Conservation (phyloP, 495 filamentous ascomycete species). For the Schizothecium vesticola region DNA sequence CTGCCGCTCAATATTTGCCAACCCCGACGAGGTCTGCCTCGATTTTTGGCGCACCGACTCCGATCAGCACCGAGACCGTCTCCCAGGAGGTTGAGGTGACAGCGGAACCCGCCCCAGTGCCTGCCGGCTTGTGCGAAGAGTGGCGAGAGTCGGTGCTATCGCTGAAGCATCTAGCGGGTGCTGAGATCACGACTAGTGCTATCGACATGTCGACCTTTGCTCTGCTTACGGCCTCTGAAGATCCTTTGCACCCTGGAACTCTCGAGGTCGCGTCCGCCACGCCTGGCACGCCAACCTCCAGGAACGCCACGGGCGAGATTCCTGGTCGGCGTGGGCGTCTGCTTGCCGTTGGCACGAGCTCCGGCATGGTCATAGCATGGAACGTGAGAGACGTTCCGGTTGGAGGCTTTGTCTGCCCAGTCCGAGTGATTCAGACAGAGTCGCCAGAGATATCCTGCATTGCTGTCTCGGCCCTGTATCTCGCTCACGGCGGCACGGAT, state of each 20-base stretch:
- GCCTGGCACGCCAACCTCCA: constrained; percentile 23
- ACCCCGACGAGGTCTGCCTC: constrained; percentile 6
- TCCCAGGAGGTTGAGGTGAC: not conserved
- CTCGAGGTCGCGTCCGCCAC: constrained; percentile 13
- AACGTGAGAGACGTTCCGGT: constrained; percentile 62
- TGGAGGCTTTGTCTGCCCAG: constrained; percentile 49
- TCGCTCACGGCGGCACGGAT: constrained; percentile 92
- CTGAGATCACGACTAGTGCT: constrained; percentile 59
- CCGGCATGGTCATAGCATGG: constrained; percentile 77
- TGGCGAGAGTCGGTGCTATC: constrained; percentile 32
- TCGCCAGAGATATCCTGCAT: constrained; percentile 83
- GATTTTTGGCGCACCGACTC: constrained; percentile 18
- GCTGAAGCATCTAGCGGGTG: constrained; percentile 27
- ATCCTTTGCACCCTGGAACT: constrained; percentile 49
- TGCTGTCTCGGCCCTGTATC: constrained; percentile 78
- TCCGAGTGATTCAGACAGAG: constrained; percentile 83
- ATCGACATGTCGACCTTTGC: constrained; percentile 76
- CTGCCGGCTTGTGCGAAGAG: constrained; percentile 23
- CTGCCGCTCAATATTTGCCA: not conserved
- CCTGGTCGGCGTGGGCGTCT: constrained; percentile 82
- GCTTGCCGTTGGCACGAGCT: constrained; percentile 72
- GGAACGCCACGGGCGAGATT: constrained; percentile 45
- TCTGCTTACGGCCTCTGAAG: constrained; percentile 64
- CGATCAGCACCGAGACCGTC: not conserved
- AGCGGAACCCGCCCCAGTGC: not conserved